A percentile compares a stretch with the other conserved stretches of the same genome.
phyloP scores from a whole-genome alignment of 1,284 basidiomycete species.

The Neotropicomus parvogracilis region DNA sequence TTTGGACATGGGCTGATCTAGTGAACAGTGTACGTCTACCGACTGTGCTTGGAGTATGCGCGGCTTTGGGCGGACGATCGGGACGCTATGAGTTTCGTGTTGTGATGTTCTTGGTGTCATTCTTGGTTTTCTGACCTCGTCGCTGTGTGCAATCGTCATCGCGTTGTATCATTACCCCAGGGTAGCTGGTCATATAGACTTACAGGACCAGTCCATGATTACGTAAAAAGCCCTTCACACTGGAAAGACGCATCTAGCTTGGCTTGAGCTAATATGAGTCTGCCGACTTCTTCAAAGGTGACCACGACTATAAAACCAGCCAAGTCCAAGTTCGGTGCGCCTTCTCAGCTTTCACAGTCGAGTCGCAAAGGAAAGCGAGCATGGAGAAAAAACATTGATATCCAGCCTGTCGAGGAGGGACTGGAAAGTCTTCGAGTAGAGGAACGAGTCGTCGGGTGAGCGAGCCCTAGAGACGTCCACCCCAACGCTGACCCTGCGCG shows the following conservation, averaged over 20 bases:
- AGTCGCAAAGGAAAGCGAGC: conserved; percentile 88
- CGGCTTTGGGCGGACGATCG: conserved; percentile 81
- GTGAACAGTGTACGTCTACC: conserved; percentile 73
- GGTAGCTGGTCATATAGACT: too few species aligned
- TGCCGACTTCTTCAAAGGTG: background rate
- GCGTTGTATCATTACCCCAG: too few species aligned
- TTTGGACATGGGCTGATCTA: conserved; percentile 7
- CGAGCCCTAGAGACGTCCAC: conserved; percentile 1
- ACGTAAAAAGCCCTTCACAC: too few species aligned
- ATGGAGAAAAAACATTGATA: conserved; percentile 91
- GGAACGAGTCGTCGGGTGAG: conserved; percentile 75
- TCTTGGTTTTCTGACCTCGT: background rate
- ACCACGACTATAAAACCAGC: conserved; percentile 8
- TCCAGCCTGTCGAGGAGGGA: conserved; percentile 69
- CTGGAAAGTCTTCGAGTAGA: conserved; percentile 74
- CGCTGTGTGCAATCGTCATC: too few species aligned
- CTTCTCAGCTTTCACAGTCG: conserved; percentile 46
- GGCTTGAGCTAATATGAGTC: conserved; percentile 10
- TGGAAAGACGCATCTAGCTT: too few species aligned
- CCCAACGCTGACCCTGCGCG: background rate
- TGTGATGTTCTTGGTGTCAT: conserved; percentile 17
- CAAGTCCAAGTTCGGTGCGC: conserved; percentile 24
- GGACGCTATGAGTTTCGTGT: conserved; percentile 57
- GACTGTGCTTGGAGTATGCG: conserved; percentile 87
- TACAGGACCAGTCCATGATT: too few species aligned